A percentile compares a stretch with the other conserved stretches of the same genome.
Evolutionary conservation across 2,329 filamentous ascomycete species (phyloP).

Genomic region (Alternaria panax): DNA sequence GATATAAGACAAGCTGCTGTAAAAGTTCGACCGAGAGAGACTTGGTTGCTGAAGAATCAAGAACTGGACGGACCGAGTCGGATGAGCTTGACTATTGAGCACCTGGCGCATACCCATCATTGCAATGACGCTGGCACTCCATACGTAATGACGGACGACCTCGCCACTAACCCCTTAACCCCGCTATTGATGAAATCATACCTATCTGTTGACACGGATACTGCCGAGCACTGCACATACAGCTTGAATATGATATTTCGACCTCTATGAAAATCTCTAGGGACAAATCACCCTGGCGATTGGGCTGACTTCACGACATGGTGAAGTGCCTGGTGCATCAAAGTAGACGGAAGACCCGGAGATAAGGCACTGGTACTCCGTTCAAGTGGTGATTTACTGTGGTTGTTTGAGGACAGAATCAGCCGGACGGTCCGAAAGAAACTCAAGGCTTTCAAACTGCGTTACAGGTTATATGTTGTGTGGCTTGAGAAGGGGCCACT

Average conservation of each 20-base stretch:
- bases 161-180: neutral
- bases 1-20: neutral
- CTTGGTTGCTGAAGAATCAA: neutral
- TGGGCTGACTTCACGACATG: neutral
- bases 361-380: neutral
- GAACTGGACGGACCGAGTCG: neutral
- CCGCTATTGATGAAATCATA: slow-evolving; percentile 10
- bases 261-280: neutral
- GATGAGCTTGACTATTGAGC: neutral
- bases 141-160: neutral
- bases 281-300: neutral
- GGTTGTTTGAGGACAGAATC: neutral
- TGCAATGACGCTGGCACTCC: slow-evolving; percentile 8
- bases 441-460: neutral
- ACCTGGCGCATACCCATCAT: neutral
- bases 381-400: neutral
- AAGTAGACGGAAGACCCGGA: neutral
- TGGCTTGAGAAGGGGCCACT: neutral
- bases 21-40: neutral
- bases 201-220: neutral
- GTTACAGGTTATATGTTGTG: neutral
- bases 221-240: neutral
- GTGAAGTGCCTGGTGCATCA: neutral
- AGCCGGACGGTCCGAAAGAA: neutral
- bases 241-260: neutral